Conservation (phyloP, 2,329 filamentous ascomycete species). For the Didymella keratinophila region DNA sequence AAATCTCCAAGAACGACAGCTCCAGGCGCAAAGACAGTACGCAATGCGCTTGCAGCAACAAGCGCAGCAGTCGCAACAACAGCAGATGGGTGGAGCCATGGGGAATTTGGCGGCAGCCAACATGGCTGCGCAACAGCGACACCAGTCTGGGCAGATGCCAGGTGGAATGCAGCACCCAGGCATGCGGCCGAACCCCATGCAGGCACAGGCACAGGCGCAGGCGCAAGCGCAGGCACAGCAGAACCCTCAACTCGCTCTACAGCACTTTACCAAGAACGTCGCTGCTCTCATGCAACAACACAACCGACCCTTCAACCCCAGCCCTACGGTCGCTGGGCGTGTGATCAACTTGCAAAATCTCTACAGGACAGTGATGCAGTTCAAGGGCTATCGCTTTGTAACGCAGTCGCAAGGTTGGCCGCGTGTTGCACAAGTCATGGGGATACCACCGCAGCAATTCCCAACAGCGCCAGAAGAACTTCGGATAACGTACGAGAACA, state of each 20-base stretch:
- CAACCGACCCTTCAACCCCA: conserved; percentile 75
- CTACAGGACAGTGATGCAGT: conserved; percentile 78
- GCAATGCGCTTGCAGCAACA: conserved; percentile 79
- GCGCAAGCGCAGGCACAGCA: conserved; percentile 26
- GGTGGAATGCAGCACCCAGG: conserved; percentile 43
- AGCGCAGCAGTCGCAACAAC: conserved; percentile 70
- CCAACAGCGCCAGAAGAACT: conserved; percentile 74
- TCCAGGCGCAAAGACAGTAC: conserved; percentile 78
- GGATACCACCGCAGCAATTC: conserved; percentile 53
- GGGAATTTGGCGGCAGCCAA: conserved; percentile 51
- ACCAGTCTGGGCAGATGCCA: conserved; percentile 51
- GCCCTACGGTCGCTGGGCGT: conserved; percentile 76
- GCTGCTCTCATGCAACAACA: conserved; percentile 78
- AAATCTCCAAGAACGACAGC: conserved; percentile 59
- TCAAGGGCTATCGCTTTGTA: conserved; percentile 78
- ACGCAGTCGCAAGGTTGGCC: conserved; percentile 76
- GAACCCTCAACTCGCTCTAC: conserved; percentile 35
- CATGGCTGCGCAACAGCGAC: conserved; percentile 50
- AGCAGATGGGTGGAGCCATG: conserved; percentile 50
- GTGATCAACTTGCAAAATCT: conserved; percentile 77
- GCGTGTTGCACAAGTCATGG: conserved; percentile 66
- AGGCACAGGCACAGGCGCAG: conserved; percentile 29
- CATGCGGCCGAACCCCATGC: conserved; percentile 46
- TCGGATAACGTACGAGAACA: conserved; percentile 75
- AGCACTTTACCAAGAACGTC: conserved; percentile 71